Percentiles rank a stretch among this genome's conserved stretches.
Evolutionary conservation across 306 rosid species (phyloP).

Genomic region (Inga laurina): DNA sequence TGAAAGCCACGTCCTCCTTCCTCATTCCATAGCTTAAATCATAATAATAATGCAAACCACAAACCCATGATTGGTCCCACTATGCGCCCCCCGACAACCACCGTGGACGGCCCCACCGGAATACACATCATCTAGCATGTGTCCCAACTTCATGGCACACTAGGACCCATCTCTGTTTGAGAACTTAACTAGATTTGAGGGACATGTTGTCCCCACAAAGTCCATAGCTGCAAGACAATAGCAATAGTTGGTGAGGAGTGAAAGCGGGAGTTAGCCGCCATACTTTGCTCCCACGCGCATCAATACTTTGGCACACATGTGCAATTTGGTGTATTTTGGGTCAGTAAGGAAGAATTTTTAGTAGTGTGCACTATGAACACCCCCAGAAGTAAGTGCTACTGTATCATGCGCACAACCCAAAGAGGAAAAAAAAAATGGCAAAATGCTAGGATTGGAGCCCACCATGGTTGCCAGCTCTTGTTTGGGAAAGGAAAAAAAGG

Average conservation of each 20-base stretch:
- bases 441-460: constrained; percentile 55
- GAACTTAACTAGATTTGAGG: constrained; percentile 32
- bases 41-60: constrained; percentile 46
- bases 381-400: constrained; percentile 57
- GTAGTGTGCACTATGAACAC: constrained; percentile 36
- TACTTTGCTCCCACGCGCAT: constrained; percentile 61
- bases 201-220: constrained; percentile 70
- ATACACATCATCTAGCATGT: constrained; percentile 79
- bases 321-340: constrained; percentile 29
- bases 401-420: constrained; percentile 70
- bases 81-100: constrained; percentile 76
- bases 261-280: constrained; percentile 69
- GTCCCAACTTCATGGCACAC: constrained; percentile 69
- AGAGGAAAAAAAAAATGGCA: constrained; percentile 1
- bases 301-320: constrained; percentile 48
- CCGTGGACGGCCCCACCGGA: constrained; percentile 59
- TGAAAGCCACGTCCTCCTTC: constrained; percentile 29
- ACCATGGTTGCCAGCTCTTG: constrained; percentile 35
- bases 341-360: constrained; percentile 14
- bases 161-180: constrained; percentile 54
- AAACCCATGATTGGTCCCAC: constrained; percentile 79
- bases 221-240: constrained; percentile 54
- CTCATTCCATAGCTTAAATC: constrained; percentile 45
- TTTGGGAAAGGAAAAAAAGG: constrained; percentile 19
- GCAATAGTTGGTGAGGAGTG: constrained; percentile 44